Conservation (phyloP, 2,329 filamentous ascomycete genomes). For the Dryadomyces quercus-mongolicae region DNA sequence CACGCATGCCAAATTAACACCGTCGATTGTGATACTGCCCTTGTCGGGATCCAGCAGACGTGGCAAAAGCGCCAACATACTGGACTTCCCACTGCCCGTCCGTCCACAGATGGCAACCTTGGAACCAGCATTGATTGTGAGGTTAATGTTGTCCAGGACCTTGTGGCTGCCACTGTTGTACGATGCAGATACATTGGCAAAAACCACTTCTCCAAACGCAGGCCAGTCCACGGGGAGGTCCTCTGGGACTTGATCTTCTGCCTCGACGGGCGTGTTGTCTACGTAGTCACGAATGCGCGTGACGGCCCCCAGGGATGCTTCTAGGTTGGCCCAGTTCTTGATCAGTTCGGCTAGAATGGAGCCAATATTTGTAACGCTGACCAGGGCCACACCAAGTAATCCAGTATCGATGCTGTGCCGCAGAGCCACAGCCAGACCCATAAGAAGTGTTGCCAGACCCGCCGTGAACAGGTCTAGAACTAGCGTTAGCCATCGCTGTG, state of each 20-base stretch:
- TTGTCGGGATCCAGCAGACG: conserved; percentile 30
- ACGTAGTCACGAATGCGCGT: conserved; percentile 12
- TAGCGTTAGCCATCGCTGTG: conserved; percentile 41
- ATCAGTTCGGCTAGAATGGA: conserved; percentile 13
- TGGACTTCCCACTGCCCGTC: conserved; percentile 20
- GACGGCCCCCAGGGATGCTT: conserved; percentile 17
- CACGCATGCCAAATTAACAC: conserved; percentile 21
- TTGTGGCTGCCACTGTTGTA: conserved; percentile 6
- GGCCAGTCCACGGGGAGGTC: conserved; percentile 4
- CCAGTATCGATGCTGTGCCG: conserved; percentile 18
- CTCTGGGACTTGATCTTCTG: neutral
- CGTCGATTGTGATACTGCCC: conserved; percentile 33
- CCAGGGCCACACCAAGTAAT: conserved; percentile 19
- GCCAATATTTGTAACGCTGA: conserved; percentile 17
- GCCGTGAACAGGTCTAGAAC: conserved; percentile 26
- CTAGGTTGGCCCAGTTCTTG: conserved; percentile 16
- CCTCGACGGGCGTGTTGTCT: conserved; percentile 5
- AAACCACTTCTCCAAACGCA: neutral
- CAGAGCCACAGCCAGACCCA: conserved; percentile 22
- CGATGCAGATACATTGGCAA: neutral
- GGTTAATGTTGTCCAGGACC: conserved; percentile 15
- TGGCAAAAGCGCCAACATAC: conserved; percentile 26
- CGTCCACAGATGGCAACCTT: conserved; percentile 24
- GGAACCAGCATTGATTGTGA: conserved; percentile 18
- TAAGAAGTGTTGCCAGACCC: conserved; percentile 21